phyloP scores from a whole-genome alignment of 805 yeast species.

The Hanseniaspora jakobsenii region DNA sequence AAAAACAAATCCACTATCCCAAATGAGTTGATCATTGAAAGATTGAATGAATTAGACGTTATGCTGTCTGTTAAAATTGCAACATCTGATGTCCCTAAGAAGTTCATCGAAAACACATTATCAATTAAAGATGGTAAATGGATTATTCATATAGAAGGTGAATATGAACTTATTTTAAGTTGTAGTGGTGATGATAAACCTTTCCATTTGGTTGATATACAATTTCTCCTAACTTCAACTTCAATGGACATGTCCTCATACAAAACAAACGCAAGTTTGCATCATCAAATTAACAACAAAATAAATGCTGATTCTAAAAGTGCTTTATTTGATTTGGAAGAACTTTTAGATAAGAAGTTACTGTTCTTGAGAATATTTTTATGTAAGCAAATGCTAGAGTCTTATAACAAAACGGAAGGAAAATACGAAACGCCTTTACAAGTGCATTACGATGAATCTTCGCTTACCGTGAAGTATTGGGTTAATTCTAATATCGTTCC shows the following conservation, averaged over 20 bases:
- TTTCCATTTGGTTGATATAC: slow-evolving; percentile 66
- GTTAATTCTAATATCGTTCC: slow-evolving; percentile 17
- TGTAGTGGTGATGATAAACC: slow-evolving; percentile 58
- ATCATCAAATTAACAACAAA: slow-evolving; percentile 27
- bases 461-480: slow-evolving; percentile 28
- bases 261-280: slow-evolving; percentile 18
- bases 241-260: slow-evolving; percentile 15
- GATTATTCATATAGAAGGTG: slow-evolving; percentile 46
- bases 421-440: slow-evolving; percentile 8
- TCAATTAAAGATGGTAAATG: slow-evolving; percentile 66
- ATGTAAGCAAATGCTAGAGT: slow-evolving; percentile 24
- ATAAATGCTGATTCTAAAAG: slow-evolving; percentile 17
- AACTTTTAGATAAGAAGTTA: slow-evolving; percentile 27
- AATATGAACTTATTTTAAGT: slow-evolving; percentile 68
- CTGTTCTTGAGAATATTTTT: slow-evolving; percentile 27
- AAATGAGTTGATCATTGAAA: slow-evolving; percentile 44
- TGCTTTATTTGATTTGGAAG: slow-evolving; percentile 24
- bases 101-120: slow-evolving; percentile 42
- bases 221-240: slow-evolving; percentile 37
- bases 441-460: slow-evolving; percentile 24
- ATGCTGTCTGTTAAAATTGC: slow-evolving; percentile 67
- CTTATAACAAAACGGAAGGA: slow-evolving; percentile 7
- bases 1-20: slow-evolving; percentile 29
- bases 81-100: slow-evolving; percentile 49
- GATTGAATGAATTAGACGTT: slow-evolving; percentile 58